Evolutionary conservation across 2,329 filamentous ascomycete species (phyloP), one percentile per base, ranked within the genome.

Genomic region (Neospermospora avenae): DNA sequence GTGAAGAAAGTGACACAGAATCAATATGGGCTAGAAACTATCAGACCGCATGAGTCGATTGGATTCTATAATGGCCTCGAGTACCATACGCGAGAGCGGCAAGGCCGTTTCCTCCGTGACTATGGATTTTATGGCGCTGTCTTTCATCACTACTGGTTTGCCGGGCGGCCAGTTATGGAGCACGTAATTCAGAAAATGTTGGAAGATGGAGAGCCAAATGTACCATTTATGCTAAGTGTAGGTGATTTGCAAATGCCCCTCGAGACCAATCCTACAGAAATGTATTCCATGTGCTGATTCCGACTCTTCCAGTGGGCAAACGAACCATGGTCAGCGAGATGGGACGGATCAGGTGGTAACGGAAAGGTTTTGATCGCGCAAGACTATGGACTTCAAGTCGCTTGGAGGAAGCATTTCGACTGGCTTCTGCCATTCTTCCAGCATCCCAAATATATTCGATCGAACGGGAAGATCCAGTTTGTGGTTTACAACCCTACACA

Each of bases 41-140:
- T 61, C 24, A 44, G 59, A 13, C 59, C 59, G 16, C 51, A 58
- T 35, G 57, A 62, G 24, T 63, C 61, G 22, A 56, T 63, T 28
- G 61, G 61, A 7, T 63, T 55, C 22, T 63, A 63, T 39, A 58
- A 63, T 46, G 61, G 61, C n/a, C 44, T 63, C n/a, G 58, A 55
- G n/a, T 60, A 53, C 34, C 5, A 54, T n/a, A 63, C 61, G 1
- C 35, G 61, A 39, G 31, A 63, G 25, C 48, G 61, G 22, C 61
- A 63, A 55, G 61, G 61, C n/a, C 52, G 49, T 35, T 63, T 60
- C 45, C 39, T 63, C 3, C 44, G 57, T 1, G 61, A 63, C 3
- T 31, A 25, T 34, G 61, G 61, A 3, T 62, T 59, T 22, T 44
- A 62, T 42, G 60, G 60, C 7, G 57, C 41, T 0, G 56, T 48